Evolutionary conservation across 1,284 basidiomycete genomes (phyloP).

Genomic region (Rhodotorula sp.): DNA sequence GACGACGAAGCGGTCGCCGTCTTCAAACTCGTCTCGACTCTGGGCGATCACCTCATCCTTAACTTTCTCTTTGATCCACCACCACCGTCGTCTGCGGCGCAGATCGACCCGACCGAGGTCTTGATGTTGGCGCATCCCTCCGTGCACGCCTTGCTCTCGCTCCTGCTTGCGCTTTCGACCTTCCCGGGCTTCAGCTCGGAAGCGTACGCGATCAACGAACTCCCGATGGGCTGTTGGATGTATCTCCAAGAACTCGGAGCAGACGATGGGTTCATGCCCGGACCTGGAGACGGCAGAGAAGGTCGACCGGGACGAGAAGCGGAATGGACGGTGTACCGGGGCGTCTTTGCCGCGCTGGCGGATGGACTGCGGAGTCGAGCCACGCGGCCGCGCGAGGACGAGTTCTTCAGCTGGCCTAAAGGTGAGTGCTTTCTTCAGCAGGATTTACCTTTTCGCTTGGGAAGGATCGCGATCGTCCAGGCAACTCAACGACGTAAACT

Average conservation of each 20-base stretch:
- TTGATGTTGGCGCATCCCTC: slow-evolving; percentile 20
- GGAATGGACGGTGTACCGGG: slow-evolving; percentile 40
- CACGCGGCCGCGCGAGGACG: slow-evolving; percentile 30
- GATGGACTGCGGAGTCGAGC: slow-evolving; percentile 36
- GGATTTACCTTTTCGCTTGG: neutral
- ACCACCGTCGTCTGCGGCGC: neutral
- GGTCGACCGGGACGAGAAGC: slow-evolving; percentile 28
- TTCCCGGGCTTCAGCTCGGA: slow-evolving; percentile 43
- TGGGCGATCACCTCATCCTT: slow-evolving; percentile 34
- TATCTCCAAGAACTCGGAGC: slow-evolving; percentile 44
- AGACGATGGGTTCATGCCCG: slow-evolving; percentile 43
- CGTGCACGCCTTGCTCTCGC: slow-evolving; percentile 36
- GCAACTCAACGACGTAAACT: neutral
- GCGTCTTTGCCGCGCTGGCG: slow-evolving; percentile 42
- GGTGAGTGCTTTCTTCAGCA: slow-evolving; percentile 25
- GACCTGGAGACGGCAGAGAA: slow-evolving; percentile 32
- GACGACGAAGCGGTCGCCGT: slow-evolving; percentile 36
- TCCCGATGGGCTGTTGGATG: slow-evolving; percentile 41
- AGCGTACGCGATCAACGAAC: slow-evolving; percentile 41
- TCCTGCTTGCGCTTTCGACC: slow-evolving; percentile 40
- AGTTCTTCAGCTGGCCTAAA: slow-evolving; percentile 37
- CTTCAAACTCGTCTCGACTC: slow-evolving; percentile 28
- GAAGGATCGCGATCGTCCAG: too few relatives aligned
- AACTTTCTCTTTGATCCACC: slow-evolving; percentile 30
- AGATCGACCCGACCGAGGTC: neutral